Evolutionary conservation across 176 grass and related monocot species (phyloP), one percentile per base, ranked within the genome.

Genomic region (Oropetium thomaeum): DNA sequence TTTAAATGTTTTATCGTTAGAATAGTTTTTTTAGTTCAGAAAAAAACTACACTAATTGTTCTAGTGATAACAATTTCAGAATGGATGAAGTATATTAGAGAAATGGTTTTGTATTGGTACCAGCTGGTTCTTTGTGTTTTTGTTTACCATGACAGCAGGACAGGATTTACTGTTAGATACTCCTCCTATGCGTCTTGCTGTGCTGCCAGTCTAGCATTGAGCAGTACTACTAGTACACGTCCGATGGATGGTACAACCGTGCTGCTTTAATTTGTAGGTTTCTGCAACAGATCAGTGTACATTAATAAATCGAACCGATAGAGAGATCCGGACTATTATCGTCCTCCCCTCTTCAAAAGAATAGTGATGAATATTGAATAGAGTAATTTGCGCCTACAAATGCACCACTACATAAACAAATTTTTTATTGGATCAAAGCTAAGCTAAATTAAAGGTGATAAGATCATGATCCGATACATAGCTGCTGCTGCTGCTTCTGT

Each of bases 381-480:
- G n/a, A 43, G 37, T 58, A 67, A 61, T 47, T 62, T 11, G 20
- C 39, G 1, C 39, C 39, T 35, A 34, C 22, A 25, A 33, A 60
- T 73, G 67, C 67, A 61, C 73, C 67, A 62, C 29, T 52, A 73
- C 41, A 83, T 35, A 60, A 37, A 5, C 3, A 77, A 10, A 52
- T 42, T 77, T 49, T 71, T 83, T 67, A 13, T 42, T 52, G 14
- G 67, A 25, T 79, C 74, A 32, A 34, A 17, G 32, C 30, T 26
- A 77, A 59, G 39, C 14, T 52, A 48, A n/a, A 49, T 8, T 1
- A 49, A 82, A 62, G 67, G 15, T 83, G 67, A 58, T 73, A 69
- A 69, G 60, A 10, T 58, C 37, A 77, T 79, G 17, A 33, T 37
- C 34, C 30, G 43, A 77, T 77, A 11, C 14, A n/a, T n/a, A n/a